A percentile compares a stretch with the other conserved stretches of the same genome.
Evolutionary conservation across 202 grass and related monocot genomes (phyloP).

Genomic region (Schoenoplectus tabernaemontani): DNA sequence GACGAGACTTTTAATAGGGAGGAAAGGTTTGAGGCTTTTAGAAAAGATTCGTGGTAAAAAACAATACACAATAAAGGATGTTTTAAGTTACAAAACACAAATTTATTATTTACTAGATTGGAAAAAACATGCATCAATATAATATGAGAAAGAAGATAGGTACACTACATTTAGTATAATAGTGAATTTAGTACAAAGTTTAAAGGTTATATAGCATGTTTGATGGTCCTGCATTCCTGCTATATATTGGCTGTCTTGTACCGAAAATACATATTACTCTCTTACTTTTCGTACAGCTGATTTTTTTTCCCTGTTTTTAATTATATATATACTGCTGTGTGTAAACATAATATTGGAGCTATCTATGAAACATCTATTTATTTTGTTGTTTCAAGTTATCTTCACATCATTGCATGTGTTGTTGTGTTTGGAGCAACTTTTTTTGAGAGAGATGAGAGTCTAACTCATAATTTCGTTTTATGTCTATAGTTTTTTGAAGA

Average conservation of each 20-base stretch:
- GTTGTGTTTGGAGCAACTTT: too few species aligned
- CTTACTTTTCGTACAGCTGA: not conserved
- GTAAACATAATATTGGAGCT: not conserved
- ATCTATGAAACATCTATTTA: not conserved
- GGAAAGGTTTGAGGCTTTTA: not conserved
- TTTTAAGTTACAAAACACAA: not conserved
- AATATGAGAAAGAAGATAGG: not conserved
- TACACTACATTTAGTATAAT: not conserved
- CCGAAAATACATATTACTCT: not conserved
- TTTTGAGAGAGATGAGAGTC: too few species aligned
- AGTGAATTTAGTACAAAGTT: not conserved
- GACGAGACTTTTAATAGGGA: slow-evolving; percentile 28
- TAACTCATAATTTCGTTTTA: too few species aligned
- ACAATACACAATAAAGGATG: not conserved
- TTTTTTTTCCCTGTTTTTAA: not conserved
- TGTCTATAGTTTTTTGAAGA: too few species aligned
- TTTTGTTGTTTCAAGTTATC: too few species aligned
- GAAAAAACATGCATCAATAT: not conserved
- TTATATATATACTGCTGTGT: not conserved
- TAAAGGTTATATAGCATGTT: not conserved
- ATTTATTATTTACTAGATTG: not conserved
- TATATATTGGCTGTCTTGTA: not conserved
- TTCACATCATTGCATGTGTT: too few species aligned
- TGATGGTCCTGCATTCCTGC: not conserved
- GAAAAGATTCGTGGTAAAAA: not conserved